A percentile compares a stretch with the other conserved stretches of the same genome.
These are phyloP conservation scores for Candida awuae DNA, from an alignment of 805 yeast genomes.

Conservation along the genomic window DNA sequence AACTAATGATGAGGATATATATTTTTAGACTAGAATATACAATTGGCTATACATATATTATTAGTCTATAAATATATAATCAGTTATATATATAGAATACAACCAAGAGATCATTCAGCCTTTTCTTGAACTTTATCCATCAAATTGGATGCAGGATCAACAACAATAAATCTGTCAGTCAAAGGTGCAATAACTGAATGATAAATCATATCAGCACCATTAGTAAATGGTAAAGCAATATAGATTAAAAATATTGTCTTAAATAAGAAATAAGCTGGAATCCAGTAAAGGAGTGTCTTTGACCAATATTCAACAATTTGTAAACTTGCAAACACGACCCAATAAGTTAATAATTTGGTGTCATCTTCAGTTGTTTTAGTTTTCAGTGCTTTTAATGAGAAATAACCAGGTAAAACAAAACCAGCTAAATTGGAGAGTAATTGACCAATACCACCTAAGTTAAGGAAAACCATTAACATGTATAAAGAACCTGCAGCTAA, in stretches of 20 bases:
- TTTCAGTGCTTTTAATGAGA: conserved; percentile 75
- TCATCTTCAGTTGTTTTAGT: conserved; percentile 68
- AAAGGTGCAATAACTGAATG: conserved; percentile 58
- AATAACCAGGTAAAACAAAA: conserved; percentile 83
- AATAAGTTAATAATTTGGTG: conserved; percentile 82
- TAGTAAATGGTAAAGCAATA: conserved; percentile 79
- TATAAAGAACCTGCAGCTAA: conserved; percentile 58
- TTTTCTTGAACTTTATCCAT: conserved; percentile 41
- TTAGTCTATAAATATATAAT: too few species aligned
- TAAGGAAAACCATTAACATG: conserved; percentile 72
- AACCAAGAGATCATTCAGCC: conserved; percentile 32
- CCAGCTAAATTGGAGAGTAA: conserved; percentile 89
- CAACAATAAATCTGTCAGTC: conserved; percentile 33
- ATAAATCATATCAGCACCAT: conserved; percentile 79
- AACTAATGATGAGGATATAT: too few species aligned
- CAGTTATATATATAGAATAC: background rate
- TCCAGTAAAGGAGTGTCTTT: conserved; percentile 83
- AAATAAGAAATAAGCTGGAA: conserved; percentile 93
- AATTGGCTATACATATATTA: too few species aligned
- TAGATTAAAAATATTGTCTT: conserved; percentile 83
- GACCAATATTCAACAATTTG: conserved; percentile 95
- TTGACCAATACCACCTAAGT: conserved; percentile 93
- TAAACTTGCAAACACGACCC: conserved; percentile 96
- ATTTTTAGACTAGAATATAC: too few species aligned
- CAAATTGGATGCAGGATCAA: conserved; percentile 30